Evolutionary conservation across 768 basidiomycete species (phyloP).

Genomic region (Hypholoma fasciculare): DNA sequence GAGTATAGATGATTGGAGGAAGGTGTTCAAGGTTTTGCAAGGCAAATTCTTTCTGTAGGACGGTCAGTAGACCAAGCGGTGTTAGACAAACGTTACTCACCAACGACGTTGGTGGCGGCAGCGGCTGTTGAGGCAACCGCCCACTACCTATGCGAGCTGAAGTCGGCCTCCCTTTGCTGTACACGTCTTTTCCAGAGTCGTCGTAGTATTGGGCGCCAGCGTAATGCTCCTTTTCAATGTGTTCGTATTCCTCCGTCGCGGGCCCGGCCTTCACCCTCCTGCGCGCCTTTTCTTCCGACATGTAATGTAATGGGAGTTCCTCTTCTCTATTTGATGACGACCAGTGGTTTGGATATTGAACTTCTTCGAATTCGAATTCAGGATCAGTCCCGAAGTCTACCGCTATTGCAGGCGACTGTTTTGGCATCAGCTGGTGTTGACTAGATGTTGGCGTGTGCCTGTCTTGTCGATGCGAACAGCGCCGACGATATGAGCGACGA

Average conservation of each 20-base stretch:
- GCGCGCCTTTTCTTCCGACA: constrained; percentile 69
- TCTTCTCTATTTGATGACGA: constrained; percentile 31
- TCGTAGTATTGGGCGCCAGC: constrained; percentile 34
- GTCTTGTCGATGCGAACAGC: neutral
- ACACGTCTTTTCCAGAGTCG: constrained; percentile 53
- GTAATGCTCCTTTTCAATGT: constrained; percentile 26
- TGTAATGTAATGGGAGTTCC: constrained; percentile 50
- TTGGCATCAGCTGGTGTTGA: constrained; percentile 44
- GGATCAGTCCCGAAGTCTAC: constrained; percentile 66
- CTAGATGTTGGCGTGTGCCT: constrained; percentile 7
- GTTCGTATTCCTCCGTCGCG: constrained; percentile 17
- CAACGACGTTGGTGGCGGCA: constrained; percentile 67
- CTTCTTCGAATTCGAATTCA: constrained; percentile 71
- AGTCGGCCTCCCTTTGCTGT: constrained; percentile 44
- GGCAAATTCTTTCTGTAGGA: constrained; percentile 68
- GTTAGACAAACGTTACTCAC: constrained; percentile 34
- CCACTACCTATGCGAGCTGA: constrained; percentile 53
- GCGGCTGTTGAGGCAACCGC: constrained; percentile 54
- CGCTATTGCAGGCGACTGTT: constrained; percentile 58
- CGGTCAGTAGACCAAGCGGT: neutral
- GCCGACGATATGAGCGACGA: constrained; percentile 5
- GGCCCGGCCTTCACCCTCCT: constrained; percentile 36
- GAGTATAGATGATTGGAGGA: constrained; percentile 83
- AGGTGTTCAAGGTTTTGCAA: constrained; percentile 80
- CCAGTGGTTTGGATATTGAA: constrained; percentile 51